Conservation (phyloP, 1,139 yeast species). For the Hyphopichia pseudoburtonii region DNA sequence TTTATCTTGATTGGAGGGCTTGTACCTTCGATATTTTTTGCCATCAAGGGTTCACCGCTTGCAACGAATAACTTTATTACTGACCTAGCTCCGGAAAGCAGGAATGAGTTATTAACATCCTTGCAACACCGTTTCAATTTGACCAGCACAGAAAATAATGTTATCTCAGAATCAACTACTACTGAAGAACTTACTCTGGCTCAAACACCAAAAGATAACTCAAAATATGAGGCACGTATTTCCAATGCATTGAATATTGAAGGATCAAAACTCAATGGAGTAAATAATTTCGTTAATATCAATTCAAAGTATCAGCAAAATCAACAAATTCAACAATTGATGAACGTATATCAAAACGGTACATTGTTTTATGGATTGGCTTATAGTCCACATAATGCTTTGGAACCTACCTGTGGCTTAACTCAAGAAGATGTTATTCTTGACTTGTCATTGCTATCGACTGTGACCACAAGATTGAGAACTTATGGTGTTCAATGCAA, state of each 20-base stretch:
- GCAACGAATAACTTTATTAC: slow-evolving; percentile 19
- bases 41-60: slow-evolving; percentile 1
- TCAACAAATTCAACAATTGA: slow-evolving; percentile 24
- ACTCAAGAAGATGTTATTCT: slow-evolving; percentile 47
- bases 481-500: slow-evolving; percentile 66
- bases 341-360: slow-evolving; percentile 29
- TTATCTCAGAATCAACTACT: background rate
- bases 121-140: too few relatives aligned
- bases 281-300: slow-evolving; percentile 22
- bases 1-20: slow-evolving; percentile 18
- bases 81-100: slow-evolving; percentile 6
- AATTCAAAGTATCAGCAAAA: slow-evolving; percentile 29
- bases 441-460: slow-evolving; percentile 58
- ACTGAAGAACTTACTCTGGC: background rate
- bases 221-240: background rate
- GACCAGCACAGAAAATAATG: background rate
- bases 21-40: slow-evolving; percentile 16
- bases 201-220: background rate
- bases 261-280: slow-evolving; percentile 10
- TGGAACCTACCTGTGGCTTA: slow-evolving; percentile 54
- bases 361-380: slow-evolving; percentile 55
- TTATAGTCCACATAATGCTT: slow-evolving; percentile 55
- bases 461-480: slow-evolving; percentile 55
- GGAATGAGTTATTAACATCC: slow-evolving; percentile 1
- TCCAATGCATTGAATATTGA: slow-evolving; percentile 1